Base-by-base conservation (phyloP, 768 basidiomycete species). In the Pisolithus orientalis region DNA sequence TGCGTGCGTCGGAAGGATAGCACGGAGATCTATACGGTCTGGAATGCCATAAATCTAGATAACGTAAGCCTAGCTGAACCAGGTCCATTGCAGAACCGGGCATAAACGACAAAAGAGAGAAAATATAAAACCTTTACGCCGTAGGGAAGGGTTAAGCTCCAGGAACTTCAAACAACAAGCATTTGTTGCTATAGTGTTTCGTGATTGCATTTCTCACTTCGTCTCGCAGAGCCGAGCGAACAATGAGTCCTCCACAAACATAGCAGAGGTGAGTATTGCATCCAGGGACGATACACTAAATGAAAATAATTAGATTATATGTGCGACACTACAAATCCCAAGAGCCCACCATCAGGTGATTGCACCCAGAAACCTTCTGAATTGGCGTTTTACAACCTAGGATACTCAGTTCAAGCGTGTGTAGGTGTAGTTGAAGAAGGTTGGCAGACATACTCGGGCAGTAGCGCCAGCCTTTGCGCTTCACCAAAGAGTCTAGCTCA, bases 221-320 rank as follows among this genome's bases (percentile, higher is more conserved):
- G 4, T 56, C 27, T 37, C 53, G 58, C 28, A 70, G 52, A 2
- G 69, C 71, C 0, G 74, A 73, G 29, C 60, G 67, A 40, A 78
- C 70, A 48, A 82, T 82, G 45, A 70, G 58, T 13, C 62, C 62
- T 14, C 80, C 80, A 50, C 80, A 82, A 14, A 62, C 32, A 49
- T 82, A 81, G 57, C 80, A 82, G 58, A 81, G 82, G 53, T 82
- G 80, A 56, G 75, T 74, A 57, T 82, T 81, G 63, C 82, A 83
- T 24, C 75, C 78, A 1, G 80, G 80, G 0, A 77, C 68, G 34
- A 75, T 72, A 56, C 79, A 82, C 81, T 82, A 11, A 49, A 28
- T 50, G 53, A 21, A 47, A 47, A 27, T 21, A 10, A 34, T 17
- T 16, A 47, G 14, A 42, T 21, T 7, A 9, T 21, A 32, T n/a